Percentiles rank a stretch among this genome's conserved stretches.
Evolutionary conservation across 2,329 filamentous ascomycete genomes (phyloP).

Genomic region (Cladosporium phlei): DNA sequence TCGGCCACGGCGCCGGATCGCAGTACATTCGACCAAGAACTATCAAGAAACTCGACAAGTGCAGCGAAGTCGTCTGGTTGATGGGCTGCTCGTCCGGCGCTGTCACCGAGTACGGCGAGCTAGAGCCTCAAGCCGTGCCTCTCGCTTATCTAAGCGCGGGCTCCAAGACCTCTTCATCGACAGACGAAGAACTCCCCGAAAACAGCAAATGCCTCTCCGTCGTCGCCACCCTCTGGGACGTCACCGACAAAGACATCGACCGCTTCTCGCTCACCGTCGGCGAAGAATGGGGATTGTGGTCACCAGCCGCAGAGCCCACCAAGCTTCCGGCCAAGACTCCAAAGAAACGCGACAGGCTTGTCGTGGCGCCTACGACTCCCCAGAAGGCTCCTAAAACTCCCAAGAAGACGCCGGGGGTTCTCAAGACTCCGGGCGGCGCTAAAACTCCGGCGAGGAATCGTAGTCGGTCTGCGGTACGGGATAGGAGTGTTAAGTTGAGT

Average conservation of each 20-base stretch:
- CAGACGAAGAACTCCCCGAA: neutral
- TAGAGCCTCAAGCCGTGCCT: conserved; percentile 85
- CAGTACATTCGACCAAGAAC: conserved; percentile 88
- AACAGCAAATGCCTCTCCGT: conserved; percentile 56
- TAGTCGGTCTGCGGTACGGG: conserved; percentile 16
- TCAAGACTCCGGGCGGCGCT: conserved; percentile 27
- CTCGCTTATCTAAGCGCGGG: conserved; percentile 90
- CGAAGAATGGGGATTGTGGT: conserved; percentile 76
- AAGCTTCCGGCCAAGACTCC: conserved; percentile 26
- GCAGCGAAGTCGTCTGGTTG: conserved; percentile 59
- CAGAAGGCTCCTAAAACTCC: conserved; percentile 29
- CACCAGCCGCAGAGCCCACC: conserved; percentile 16
- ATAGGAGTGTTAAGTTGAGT: conserved; percentile 34
- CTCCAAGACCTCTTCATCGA: neutral
- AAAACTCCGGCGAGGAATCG: conserved; percentile 27
- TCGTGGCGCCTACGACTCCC: conserved; percentile 27
- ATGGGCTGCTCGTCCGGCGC: conserved; percentile 92
- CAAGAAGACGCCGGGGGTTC: conserved; percentile 32
- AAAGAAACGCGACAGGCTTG: conserved; percentile 22
- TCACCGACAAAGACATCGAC: conserved; percentile 96
- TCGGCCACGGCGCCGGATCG: conserved; percentile 89
- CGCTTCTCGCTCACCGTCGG: conserved; percentile 76
- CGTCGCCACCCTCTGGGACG: conserved; percentile 93
- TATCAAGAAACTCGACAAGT: conserved; percentile 61
- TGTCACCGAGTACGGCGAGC: conserved; percentile 74